Evolutionary conservation across 352 stramenopile species (phyloP).

Genomic region (Phytophthora melonis): DNA sequence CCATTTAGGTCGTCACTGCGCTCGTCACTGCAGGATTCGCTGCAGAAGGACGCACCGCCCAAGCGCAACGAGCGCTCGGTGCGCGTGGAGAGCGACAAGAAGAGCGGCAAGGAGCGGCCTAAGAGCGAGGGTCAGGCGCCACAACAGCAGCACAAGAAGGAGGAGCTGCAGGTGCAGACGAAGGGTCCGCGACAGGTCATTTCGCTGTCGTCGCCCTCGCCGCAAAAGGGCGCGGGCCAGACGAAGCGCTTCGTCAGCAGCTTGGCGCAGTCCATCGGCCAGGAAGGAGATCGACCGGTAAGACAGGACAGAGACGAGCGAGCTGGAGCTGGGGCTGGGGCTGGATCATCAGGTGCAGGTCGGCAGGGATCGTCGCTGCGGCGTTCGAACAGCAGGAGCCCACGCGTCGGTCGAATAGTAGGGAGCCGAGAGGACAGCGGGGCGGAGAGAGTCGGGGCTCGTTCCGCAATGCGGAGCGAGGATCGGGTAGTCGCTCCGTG

Average conservation of each 20-base stretch:
- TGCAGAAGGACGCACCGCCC: slow-evolving; percentile 24
- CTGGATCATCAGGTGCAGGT: slow-evolving; percentile 3
- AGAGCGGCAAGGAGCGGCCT: slow-evolving; percentile 18
- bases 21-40: slow-evolving; percentile 58
- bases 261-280: slow-evolving; percentile 41
- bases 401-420: slow-evolving; percentile 22
- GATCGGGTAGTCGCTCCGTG: slow-evolving; percentile 33
- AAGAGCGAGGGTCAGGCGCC: slow-evolving; percentile 1
- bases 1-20: slow-evolving; percentile 66
- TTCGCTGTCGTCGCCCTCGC: slow-evolving; percentile 46
- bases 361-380: slow-evolving; percentile 25
- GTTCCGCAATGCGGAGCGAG: slow-evolving; percentile 36
- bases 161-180: slow-evolving; percentile 37
- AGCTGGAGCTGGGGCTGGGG: background rate
- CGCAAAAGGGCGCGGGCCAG: slow-evolving; percentile 30
- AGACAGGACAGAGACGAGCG: slow-evolving; percentile 24
- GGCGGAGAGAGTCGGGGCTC: slow-evolving; percentile 18
- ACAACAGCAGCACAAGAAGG: slow-evolving; percentile 20
- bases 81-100: slow-evolving; percentile 24
- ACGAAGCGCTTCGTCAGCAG: slow-evolving; percentile 52
- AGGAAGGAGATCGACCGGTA: slow-evolving; percentile 25
- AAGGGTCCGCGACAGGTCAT: slow-evolving; percentile 41
- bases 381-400: slow-evolving; percentile 26
- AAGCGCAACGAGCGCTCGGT: slow-evolving; percentile 36
- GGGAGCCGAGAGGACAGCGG: slow-evolving; percentile 23